Base-by-base conservation (phyloP, 2,329 filamentous ascomycete genomes). In the Colletotrichum sp. region DNA sequence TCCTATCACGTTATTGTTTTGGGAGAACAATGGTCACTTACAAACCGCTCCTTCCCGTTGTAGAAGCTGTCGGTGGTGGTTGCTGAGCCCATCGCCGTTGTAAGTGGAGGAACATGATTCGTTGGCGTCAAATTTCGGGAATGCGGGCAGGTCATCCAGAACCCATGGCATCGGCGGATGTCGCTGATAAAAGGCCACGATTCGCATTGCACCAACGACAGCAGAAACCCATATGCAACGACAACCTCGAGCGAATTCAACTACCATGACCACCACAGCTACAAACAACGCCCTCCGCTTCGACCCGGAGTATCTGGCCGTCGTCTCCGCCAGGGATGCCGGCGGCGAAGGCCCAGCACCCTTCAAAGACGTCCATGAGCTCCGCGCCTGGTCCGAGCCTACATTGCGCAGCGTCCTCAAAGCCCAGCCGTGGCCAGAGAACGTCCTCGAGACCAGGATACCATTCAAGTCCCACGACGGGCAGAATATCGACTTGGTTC, bases 271-370 rank as follows among this genome's bases (percentile, higher is more conserved):
- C n/a, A 44, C 66, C 44, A 21, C n/a, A 21, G n/a, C 44, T 21
- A 8, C 12, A 32, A 34, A 28, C 12, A 44, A 16, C 57, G 44
- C 64, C 10, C 72, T 76, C 15, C 76, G 60, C 9, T 77, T 68
- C 34, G 76, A 77, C 24, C 68, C 72, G 16, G 73, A 70, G 18
- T 77, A 76, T 49, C 55, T 67, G 36, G 57, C 64, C 15, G 57
- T 39, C 28, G 32, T 77, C 44, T 36, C 72, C 55, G 68, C 57
- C 30, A 32, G 30, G 12, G 44, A 64, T 52, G 44, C n/a, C n/a
- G 44, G 59, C 24, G 32, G 34, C 21, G 57, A 12, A 36, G 26
- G 36, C 7, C 68, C 62, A 6, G 26, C 30, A 36, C 57, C 64
- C 18, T 72, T 73, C 64, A 68, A 59, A 39, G 52, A 76, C 30